These are phyloP conservation scores for Pseudogymnoascus sp. DNA, from an alignment of 2,329 filamentous ascomycete species.

Conservation along the genomic window DNA sequence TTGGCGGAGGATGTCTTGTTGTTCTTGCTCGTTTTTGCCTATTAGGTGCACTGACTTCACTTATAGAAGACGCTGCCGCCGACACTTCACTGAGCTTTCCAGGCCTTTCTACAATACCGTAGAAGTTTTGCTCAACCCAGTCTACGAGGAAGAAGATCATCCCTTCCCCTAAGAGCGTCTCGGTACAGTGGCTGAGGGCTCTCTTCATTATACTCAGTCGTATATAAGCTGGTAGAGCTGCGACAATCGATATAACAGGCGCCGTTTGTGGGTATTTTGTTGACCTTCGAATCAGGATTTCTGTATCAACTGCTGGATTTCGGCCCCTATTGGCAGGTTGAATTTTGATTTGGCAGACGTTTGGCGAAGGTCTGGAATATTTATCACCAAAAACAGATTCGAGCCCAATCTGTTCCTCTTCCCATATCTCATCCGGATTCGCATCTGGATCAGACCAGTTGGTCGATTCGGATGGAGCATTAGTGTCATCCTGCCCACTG, in stretches of 20 bases:
- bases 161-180: slow-evolving; percentile 69
- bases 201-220: slow-evolving; percentile 80
- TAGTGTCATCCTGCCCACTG: slow-evolving; percentile 32
- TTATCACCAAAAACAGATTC: slow-evolving; percentile 79
- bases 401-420: slow-evolving; percentile 75
- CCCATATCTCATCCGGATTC: slow-evolving; percentile 62
- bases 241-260: slow-evolving; percentile 62
- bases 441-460: slow-evolving; percentile 37
- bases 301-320: slow-evolving; percentile 44
- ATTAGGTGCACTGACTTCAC: slow-evolving; percentile 35
- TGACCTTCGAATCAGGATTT: slow-evolving; percentile 62
- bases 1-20: slow-evolving; percentile 46
- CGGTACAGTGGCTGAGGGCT: slow-evolving; percentile 55
- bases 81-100: slow-evolving; percentile 80
- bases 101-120: slow-evolving; percentile 74
- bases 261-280: slow-evolving; percentile 63
- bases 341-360: slow-evolving; percentile 65
- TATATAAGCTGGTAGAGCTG: slow-evolving; percentile 81
- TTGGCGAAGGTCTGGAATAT: slow-evolving; percentile 53
- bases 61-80: slow-evolving; percentile 62
- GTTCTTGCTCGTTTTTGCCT: slow-evolving; percentile 24
- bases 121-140: slow-evolving; percentile 82
- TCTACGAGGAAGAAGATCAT: slow-evolving; percentile 89
- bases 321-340: slow-evolving; percentile 46
- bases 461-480: slow-evolving; percentile 30